phyloP scores from a whole-genome alignment of 768 basidiomycete genomes.

The Podaxis sp. region DNA sequence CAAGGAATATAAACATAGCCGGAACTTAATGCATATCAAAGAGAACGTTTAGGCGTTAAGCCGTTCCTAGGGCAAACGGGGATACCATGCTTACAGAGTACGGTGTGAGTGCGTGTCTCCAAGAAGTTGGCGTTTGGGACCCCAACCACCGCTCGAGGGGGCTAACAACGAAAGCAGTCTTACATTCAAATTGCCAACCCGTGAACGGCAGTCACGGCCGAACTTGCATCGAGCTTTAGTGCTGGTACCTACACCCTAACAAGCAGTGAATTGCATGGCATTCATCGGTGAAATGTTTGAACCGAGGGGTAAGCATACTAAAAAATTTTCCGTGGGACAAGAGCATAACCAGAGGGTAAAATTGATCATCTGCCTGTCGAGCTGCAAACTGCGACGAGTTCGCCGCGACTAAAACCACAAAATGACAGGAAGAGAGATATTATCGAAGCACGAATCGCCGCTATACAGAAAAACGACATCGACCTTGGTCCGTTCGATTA shows the following conservation, averaged over 20 bases:
- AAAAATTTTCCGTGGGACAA: background rate
- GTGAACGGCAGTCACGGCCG: background rate
- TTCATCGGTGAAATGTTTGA: background rate
- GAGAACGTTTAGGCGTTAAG: conserved; percentile 5
- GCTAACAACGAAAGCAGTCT: background rate
- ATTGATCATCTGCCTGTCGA: background rate
- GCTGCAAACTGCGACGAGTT: conserved; percentile 1
- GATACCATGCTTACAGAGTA: conserved; percentile 1
- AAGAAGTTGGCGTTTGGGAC: conserved; percentile 1
- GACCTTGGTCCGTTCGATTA: background rate
- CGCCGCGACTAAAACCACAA: conserved; percentile 10
- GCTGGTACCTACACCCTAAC: background rate
- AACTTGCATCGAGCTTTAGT: background rate
- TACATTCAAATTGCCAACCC: background rate
- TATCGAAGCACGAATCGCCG: conserved; percentile 3
- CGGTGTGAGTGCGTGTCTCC: background rate
- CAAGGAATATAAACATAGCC: conserved; percentile 9
- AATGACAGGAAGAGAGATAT: conserved; percentile 6
- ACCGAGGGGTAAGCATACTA: background rate
- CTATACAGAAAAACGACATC: conserved; percentile 7
- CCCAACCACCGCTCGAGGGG: background rate
- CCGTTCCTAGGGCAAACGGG: conserved; percentile 9
- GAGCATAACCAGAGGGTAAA: background rate
- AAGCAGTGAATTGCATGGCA: background rate
- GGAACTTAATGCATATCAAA: conserved; percentile 7